Conservation (phyloP, 2,329 filamentous ascomycete species). For the Ophiocordyceps camponoti-rufipedis region DNA sequence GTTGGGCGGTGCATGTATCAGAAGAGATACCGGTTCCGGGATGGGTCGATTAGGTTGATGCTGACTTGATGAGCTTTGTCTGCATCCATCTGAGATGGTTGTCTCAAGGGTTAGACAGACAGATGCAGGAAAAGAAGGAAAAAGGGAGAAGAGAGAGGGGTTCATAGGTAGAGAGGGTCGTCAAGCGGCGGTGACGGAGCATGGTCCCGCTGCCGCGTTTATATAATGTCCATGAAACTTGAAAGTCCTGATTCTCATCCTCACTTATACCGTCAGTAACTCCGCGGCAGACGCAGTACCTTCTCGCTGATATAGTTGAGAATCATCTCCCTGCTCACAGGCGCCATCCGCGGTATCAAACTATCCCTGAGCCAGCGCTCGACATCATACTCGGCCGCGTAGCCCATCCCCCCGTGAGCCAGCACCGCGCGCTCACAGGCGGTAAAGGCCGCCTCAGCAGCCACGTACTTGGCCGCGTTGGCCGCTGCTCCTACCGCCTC, state of each 20-base stretch:
- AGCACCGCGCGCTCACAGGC: slow-evolving; percentile 44
- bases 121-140: too few species aligned
- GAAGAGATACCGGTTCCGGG: background rate
- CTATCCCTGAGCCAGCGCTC: slow-evolving; percentile 48
- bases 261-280: background rate
- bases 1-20: background rate
- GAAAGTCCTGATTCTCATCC: background rate
- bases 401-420: slow-evolving; percentile 30
- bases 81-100: too few species aligned
- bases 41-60: background rate
- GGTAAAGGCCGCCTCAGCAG: slow-evolving; percentile 43
- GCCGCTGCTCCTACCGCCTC: slow-evolving; percentile 36
- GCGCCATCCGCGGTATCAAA: slow-evolving; percentile 44
- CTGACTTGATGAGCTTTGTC: background rate
- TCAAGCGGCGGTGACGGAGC: too few species aligned
- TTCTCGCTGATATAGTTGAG: slow-evolving; percentile 55
- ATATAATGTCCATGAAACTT: too few species aligned
- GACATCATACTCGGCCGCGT: slow-evolving; percentile 45
- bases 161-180: too few species aligned
- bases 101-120: too few species aligned
- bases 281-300: slow-evolving; percentile 37
- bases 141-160: too few species aligned
- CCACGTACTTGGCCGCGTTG: slow-evolving; percentile 55
- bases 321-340: slow-evolving; percentile 55
- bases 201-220: too few species aligned